phyloP scores from a whole-genome alignment of 163 green algal genomes.

The Volvox carteri region DNA sequence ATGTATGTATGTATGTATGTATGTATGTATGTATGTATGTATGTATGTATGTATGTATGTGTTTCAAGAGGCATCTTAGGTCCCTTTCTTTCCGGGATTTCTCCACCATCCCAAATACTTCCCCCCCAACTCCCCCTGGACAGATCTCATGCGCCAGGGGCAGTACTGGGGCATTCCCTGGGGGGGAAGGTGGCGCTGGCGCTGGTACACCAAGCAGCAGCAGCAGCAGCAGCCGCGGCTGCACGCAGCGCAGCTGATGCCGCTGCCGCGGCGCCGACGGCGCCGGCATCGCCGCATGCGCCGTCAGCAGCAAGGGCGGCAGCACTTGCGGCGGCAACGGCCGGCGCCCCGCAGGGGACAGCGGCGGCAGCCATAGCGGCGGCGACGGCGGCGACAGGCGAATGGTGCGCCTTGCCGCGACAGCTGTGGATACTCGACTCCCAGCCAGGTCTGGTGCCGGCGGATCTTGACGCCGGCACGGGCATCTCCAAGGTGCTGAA shows the following conservation, averaged over 20 bases:
- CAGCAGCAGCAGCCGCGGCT: not conserved
- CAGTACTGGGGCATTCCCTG: constrained; percentile 85
- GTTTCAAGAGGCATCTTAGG: too few relatives aligned
- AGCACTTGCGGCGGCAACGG: not conserved
- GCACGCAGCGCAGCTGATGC: constrained; percentile 41
- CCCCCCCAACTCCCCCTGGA: too few relatives aligned
- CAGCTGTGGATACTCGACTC: constrained; percentile 88
- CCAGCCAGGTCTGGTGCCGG: constrained; percentile 67
- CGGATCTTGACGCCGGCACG: constrained; percentile 54
- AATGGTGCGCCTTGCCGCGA: constrained; percentile 9
- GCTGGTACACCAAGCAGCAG: constrained; percentile 47
- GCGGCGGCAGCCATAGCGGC: not conserved
- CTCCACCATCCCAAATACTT: too few relatives aligned
- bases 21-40: too few relatives aligned
- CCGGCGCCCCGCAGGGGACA: not conserved
- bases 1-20: too few relatives aligned
- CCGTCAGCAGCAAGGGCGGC: constrained; percentile 36
- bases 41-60: too few relatives aligned
- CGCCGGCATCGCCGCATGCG: not conserved
- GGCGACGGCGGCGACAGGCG: not conserved
- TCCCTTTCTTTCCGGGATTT: too few relatives aligned
- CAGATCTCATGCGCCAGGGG: constrained; percentile 50
- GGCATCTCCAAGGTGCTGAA: constrained; percentile 59
- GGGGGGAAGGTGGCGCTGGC: constrained; percentile 87
- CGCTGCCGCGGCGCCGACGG: not conserved